A percentile compares a stretch with the other conserved stretches of the same genome.
phyloP scores from a whole-genome alignment of 495 filamentous ascomycete genomes.

The Poronia punctata region DNA sequence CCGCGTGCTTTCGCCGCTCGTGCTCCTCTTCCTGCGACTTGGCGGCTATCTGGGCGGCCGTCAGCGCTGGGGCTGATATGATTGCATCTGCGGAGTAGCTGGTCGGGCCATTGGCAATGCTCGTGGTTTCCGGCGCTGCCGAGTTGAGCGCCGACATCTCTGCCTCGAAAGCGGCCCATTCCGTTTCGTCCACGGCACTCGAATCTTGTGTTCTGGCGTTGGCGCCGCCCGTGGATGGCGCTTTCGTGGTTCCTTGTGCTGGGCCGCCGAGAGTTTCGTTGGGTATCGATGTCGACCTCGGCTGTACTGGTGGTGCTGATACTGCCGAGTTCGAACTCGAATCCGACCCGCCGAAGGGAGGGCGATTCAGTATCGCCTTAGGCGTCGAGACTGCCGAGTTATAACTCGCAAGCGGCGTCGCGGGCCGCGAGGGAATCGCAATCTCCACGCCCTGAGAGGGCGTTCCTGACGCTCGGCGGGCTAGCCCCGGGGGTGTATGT shows the following conservation, averaged over 20 bases:
- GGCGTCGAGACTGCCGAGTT: constrained; percentile 25
- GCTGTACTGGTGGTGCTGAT: constrained; percentile 5
- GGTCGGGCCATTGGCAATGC: neutral
- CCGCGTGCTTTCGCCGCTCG: constrained; percentile 52
- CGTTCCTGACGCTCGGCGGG: constrained; percentile 29
- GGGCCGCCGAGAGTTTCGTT: constrained; percentile 12
- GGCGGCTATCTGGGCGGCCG: constrained; percentile 64
- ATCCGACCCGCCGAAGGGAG: constrained; percentile 33
- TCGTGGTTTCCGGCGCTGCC: constrained; percentile 6
- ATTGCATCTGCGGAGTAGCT: constrained; percentile 41
- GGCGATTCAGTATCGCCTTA: constrained; percentile 27
- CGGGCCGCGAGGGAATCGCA: constrained; percentile 49
- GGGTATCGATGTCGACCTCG: constrained; percentile 5
- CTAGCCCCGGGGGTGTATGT: constrained; percentile 24
- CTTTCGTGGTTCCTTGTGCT: constrained; percentile 9
- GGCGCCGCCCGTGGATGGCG: constrained; percentile 8
- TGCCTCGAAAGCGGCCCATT: constrained; percentile 88
- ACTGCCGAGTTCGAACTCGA: constrained; percentile 9
- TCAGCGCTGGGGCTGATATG: constrained; percentile 65
- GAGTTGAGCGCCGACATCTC: constrained; percentile 57
- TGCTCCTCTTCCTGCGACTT: constrained; percentile 55
- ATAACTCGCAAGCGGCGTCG: constrained; percentile 37
- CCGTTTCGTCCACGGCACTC: constrained; percentile 61
- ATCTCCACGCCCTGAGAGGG: constrained; percentile 44
- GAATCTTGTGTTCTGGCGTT: constrained; percentile 6